These are phyloP conservation scores for Mucor irregularis DNA, from an alignment of 371 early-diverging fungal genomes.

Conservation along the genomic window DNA sequence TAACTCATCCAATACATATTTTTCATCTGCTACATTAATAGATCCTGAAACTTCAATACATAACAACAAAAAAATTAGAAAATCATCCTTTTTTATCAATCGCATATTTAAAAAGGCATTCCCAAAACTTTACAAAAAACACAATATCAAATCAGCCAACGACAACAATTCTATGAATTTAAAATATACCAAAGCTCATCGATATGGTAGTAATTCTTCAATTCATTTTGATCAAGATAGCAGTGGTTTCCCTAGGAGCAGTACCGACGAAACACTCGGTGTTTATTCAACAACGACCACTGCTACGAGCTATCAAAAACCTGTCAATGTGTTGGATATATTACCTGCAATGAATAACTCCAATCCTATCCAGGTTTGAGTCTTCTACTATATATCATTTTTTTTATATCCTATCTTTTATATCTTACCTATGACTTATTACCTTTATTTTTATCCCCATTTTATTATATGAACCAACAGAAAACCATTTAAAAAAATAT, in stretches of 20 bases:
- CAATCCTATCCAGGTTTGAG: background rate
- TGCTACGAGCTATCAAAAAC: background rate
- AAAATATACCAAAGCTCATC: slow-evolving; percentile 5
- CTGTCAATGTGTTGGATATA: background rate
- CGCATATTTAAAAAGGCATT: slow-evolving; percentile 13
- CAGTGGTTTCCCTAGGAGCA: slow-evolving; percentile 4
- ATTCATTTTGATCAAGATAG: background rate
- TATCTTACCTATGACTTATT: background rate
- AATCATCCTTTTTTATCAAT: slow-evolving; percentile 1
- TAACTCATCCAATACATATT: background rate
- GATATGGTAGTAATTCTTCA: background rate
- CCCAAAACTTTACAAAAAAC: slow-evolving; percentile 11
- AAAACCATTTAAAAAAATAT: too few relatives aligned
- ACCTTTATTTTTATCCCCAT: too few relatives aligned
- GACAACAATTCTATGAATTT: background rate
- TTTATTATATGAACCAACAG: too few relatives aligned
- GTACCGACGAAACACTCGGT: slow-evolving; percentile 9
- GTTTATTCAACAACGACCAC: slow-evolving; percentile 7
- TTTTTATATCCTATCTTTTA: background rate
- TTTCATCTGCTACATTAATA: slow-evolving; percentile 1
- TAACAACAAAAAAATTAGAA: slow-evolving; percentile 8
- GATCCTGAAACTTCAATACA: background rate
- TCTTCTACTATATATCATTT: too few relatives aligned
- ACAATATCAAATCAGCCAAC: background rate
- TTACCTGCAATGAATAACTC: slow-evolving; percentile 2